A percentile compares a stretch with the other conserved stretches of the same genome.
These are phyloP conservation scores for Letharia columbiana DNA, from an alignment of 495 filamentous ascomycete species.

Conservation along the genomic window DNA sequence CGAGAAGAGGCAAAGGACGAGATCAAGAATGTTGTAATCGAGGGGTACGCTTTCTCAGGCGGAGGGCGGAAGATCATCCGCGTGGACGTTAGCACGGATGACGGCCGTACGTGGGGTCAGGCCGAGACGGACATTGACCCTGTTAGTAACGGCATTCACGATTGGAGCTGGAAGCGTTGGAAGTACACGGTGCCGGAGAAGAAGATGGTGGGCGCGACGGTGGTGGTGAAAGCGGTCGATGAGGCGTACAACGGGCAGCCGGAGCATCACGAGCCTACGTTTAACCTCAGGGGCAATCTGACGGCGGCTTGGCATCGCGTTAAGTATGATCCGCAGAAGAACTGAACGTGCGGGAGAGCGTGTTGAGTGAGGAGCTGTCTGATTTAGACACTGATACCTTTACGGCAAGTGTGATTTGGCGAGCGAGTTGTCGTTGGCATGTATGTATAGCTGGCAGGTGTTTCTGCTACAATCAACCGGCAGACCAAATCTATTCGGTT, in stretches of 20 bases:
- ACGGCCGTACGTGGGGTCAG: conserved; percentile 36
- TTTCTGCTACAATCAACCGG: background rate
- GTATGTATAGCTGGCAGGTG: background rate
- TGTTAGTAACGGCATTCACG: background rate
- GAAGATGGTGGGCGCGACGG: conserved; percentile 38
- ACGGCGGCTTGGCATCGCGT: conserved; percentile 47
- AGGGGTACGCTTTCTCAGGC: conserved; percentile 41
- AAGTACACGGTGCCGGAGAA: conserved; percentile 39
- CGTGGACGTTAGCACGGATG: conserved; percentile 39
- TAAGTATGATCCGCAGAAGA: background rate
- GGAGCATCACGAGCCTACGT: conserved; percentile 41
- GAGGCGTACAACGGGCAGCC: conserved; percentile 51
- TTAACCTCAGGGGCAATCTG: conserved; percentile 47
- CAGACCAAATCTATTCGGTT: background rate
- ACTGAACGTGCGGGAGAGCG: background rate
- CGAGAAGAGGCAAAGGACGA: conserved; percentile 3
- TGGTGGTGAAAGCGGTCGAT: conserved; percentile 49
- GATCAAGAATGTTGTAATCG: conserved; percentile 27
- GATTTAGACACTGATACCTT: background rate
- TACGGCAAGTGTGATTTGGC: background rate
- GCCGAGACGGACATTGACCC: conserved; percentile 4
- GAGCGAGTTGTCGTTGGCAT: background rate
- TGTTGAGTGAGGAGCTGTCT: background rate
- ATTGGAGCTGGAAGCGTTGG: conserved; percentile 36
- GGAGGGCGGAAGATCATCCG: conserved; percentile 40